Base-by-base conservation (phyloP, 1,284 basidiomycete species). In the Rhodotorula mucilaginosa region DNA sequence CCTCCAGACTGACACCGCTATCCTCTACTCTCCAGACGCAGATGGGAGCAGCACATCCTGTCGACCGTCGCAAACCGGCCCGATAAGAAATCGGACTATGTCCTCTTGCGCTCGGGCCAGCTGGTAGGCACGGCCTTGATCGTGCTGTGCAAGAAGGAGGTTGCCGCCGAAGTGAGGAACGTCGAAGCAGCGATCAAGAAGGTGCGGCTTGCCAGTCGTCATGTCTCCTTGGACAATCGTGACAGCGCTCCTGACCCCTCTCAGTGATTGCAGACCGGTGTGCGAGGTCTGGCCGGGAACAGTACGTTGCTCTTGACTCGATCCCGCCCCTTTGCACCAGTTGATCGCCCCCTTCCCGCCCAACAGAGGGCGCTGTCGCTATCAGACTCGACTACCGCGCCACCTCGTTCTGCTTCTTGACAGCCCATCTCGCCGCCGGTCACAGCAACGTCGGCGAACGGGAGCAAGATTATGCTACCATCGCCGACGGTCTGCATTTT, bases 271-370 rank as follows among this genome's bases (percentile, higher is more conserved):
- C 78, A 94, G 92, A 99, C 97, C 6, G 97, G 97, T 29, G 84
- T 99, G 52, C 88, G 93, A 68, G 97, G 97, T 21, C 93, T 99
- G 87, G 93, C 92, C 8, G 97, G 97, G 31, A 99, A 99, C 83
- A 99, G 74, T 73, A 31, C 57, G 73, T 23, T 26, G 18, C 39
- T 51, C 5, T 49, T 58, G 4, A 54, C 34, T 21, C 29, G 47
- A 39, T 18, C 7, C 21, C 18, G 1, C 54, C 3, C 48, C 18
- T 16, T 2, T 10, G 1, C 5, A 12, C 12, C 0, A 21, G 18
- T 23, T 21, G 16, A 31, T 67, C n/a, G 31, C n/a, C 18, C 3
- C 29, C 39, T 18, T 13, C 26, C 13, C 0, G 1, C 12, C 8
- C 4, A 10, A 48, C 62, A 75, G 74, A 83, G 74, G 82, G 82